A percentile compares a stretch with the other conserved stretches of the same genome.
phyloP scores from a whole-genome alignment of 2,329 filamentous ascomycete genomes.

The Dothideomycetes sp. region DNA sequence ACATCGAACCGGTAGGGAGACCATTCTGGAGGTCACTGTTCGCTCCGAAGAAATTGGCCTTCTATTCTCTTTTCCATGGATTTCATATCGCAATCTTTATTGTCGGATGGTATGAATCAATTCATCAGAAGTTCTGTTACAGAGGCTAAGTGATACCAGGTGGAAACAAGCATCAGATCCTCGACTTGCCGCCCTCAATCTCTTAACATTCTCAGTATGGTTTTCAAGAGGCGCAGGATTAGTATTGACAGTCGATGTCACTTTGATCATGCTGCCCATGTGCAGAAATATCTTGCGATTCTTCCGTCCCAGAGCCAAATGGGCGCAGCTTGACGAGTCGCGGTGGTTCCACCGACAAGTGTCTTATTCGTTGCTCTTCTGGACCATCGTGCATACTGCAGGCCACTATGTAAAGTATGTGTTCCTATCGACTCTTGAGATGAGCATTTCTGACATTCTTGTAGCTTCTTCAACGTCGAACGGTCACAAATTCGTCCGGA shows the following conservation, averaged over 20 bases:
- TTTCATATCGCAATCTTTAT: constrained; percentile 30
- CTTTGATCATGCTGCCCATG: constrained; percentile 86
- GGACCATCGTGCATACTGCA: constrained; percentile 64
- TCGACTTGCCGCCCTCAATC: constrained; percentile 69
- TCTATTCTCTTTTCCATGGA: constrained; percentile 30
- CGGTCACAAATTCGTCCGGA: constrained; percentile 69
- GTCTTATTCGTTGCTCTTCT: constrained; percentile 80
- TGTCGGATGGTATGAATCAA: constrained; percentile 26
- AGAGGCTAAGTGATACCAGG: constrained; percentile 43
- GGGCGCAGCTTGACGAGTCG: constrained; percentile 89
- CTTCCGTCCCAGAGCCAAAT: constrained; percentile 77
- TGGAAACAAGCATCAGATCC: constrained; percentile 63
- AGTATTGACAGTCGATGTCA: constrained; percentile 71
- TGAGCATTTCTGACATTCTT: constrained; percentile 15
- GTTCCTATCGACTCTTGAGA: constrained; percentile 17
- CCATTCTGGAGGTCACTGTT: constrained; percentile 23
- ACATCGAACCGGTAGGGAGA: constrained; percentile 1
- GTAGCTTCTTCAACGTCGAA: constrained; percentile 90
- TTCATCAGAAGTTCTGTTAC: not conserved
- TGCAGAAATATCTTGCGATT: constrained; percentile 82
- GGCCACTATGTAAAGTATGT: constrained; percentile 90
- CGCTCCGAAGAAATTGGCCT: constrained; percentile 26
- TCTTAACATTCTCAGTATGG: constrained; percentile 83
- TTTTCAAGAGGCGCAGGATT: constrained; percentile 88
- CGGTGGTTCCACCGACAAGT: constrained; percentile 95